Evolutionary conservation across 495 filamentous ascomycete species (phyloP).

Genomic region (Penicillium diatomitis): DNA sequence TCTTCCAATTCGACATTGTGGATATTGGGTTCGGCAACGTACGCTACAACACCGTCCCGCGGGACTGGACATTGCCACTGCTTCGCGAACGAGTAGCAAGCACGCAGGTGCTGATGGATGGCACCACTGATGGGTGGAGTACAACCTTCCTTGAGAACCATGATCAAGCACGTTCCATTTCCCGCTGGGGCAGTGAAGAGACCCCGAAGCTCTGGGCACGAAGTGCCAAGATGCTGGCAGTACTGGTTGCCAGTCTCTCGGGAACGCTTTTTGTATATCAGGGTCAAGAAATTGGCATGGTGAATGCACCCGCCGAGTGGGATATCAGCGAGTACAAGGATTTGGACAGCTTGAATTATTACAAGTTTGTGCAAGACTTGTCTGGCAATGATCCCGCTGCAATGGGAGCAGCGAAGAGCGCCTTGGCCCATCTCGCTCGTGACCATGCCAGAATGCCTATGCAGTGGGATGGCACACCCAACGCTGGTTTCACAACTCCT

Average conservation of each 20-base stretch:
- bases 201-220: constrained; percentile 32
- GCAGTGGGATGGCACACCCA: constrained; percentile 45
- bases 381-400: constrained; percentile 20
- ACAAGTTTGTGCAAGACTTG: constrained; percentile 24
- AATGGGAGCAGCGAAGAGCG: constrained; percentile 26
- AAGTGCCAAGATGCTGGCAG: constrained; percentile 43
- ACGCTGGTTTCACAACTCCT: constrained; percentile 45
- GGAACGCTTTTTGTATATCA: constrained; percentile 50
- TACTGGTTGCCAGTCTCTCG: constrained; percentile 40
- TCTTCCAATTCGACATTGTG: constrained; percentile 46
- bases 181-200: constrained; percentile 36
- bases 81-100: constrained; percentile 26
- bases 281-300: constrained; percentile 49
- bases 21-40: constrained; percentile 35
- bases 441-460: constrained; percentile 55
- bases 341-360: constrained; percentile 42
- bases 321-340: constrained; percentile 42
- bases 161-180: constrained; percentile 41
- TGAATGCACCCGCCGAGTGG: constrained; percentile 40
- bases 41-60: constrained; percentile 28
- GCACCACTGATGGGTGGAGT: constrained; percentile 42
- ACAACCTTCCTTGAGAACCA: constrained; percentile 30
- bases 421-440: constrained; percentile 42
- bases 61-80: constrained; percentile 32
- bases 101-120: constrained; percentile 39